phyloP scores from a whole-genome alignment of 495 filamentous ascomycete genomes.

The Penicillium paradoxum region DNA sequence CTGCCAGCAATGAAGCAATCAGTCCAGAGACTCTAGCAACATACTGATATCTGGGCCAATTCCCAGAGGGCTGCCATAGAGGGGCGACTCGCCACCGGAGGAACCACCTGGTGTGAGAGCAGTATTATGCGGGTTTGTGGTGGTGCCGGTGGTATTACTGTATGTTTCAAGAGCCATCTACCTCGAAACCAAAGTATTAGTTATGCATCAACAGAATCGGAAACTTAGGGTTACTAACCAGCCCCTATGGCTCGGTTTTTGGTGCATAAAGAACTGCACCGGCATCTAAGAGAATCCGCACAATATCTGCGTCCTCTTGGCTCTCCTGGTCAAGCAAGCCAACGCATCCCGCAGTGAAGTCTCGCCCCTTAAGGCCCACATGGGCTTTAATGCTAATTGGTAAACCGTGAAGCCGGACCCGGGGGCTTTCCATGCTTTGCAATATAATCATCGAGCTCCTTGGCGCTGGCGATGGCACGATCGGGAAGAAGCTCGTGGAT shows the following conservation, averaged over 20 bases:
- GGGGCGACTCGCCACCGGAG: conserved; percentile 35
- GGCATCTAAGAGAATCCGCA: too few species aligned
- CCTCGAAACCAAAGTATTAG: too few species aligned
- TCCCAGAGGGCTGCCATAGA: conserved; percentile 30
- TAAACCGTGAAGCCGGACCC: too few species aligned
- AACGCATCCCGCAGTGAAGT: too few species aligned
- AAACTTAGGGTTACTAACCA: too few species aligned
- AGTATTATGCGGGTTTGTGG: conserved; percentile 32
- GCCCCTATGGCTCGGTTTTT: too few species aligned
- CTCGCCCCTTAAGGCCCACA: too few species aligned
- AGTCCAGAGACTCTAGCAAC: neutral
- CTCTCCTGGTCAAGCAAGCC: too few species aligned
- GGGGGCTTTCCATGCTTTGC: conserved; percentile 10
- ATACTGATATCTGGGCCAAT: conserved; percentile 34
- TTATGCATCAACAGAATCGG: too few species aligned
- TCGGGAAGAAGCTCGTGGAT: conserved; percentile 54
- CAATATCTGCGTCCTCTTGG: too few species aligned
- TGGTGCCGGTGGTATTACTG: conserved; percentile 37
- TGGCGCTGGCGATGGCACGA: conserved; percentile 44
- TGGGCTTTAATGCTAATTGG: too few species aligned
- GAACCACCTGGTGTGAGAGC: conserved; percentile 31
- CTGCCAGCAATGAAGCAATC: neutral
- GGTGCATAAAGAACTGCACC: too few species aligned
- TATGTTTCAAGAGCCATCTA: neutral
- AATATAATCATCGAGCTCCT: conserved; percentile 19